Evolutionary conservation across 805 yeast genomes (phyloP), one percentile per base, ranked within the genome.

Genomic region (Ogataea trehalophila): DNA sequence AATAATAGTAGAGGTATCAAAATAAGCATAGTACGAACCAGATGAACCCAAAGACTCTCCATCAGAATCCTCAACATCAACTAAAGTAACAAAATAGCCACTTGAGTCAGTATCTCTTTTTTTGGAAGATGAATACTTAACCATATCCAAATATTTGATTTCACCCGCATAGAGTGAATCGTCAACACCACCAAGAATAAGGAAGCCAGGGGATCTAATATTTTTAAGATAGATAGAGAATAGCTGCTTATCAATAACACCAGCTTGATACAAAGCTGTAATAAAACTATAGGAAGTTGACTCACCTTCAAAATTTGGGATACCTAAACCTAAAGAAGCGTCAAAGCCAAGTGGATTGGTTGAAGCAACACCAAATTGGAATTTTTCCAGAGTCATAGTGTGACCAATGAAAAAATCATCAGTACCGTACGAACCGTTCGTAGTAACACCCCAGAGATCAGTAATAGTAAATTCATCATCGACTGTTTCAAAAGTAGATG

Each of bases 1-100:
- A 31, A 74, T 60, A 6, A 83, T 70, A 6, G 84, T 70, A 17
- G 85, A 83, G 0, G 83, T 72, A 59, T 82, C 86, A 33, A 81
- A 60, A 26, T 77, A 61, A 3, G 77, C 82, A 42, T 36, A 41
- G 44, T 56, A 47, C 23, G 43, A 17, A 20, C 50, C 47, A 11
- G 49, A 13, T 29, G 37, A 20, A 7, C 44, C 43, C 29, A 52
- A 15, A 18, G 54, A 22, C 39, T 44, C 20, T 15, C 56, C 59
- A 37, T 44, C 22, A 15, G 39, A 6, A 41, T 50, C 44, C 29
- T 51, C 45, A 40, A 60, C 22, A 43, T 50, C 46, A 11, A 34
- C 38, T 18, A 59, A 37, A n/a, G 45, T 33, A 42, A 56, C 39
- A 48, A 47, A 51, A 41, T 54, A 61, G 2, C 60, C 59, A 7